Base-by-base conservation (phyloP, 768 basidiomycete species). In the Hirschioporus abietinus region DNA sequence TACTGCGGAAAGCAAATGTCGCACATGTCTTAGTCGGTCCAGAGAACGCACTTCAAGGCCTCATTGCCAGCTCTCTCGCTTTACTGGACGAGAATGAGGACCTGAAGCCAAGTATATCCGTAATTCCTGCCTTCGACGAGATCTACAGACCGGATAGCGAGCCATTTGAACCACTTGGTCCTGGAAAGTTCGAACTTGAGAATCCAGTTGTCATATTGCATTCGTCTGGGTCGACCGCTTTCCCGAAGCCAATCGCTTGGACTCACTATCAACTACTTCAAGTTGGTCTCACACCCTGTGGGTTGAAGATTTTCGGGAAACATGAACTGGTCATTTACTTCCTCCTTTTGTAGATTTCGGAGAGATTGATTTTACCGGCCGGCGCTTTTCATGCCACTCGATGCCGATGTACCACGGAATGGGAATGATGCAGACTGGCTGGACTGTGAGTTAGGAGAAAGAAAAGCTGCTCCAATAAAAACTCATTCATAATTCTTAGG, bases 211-310 rank as follows among this genome's bases (percentile, higher is more conserved):
- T 30, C 30, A 30, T 30, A 30, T 30, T 30, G 30, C 30, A 30
- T 30, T 30, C 30, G 4, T 59, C 58, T 9, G 75, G 76, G 10
- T 75, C 76, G 3, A 74, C 75, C 9, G 69, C 73, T 0, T 73
- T 75, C 64, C 74, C 75, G 7, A 77, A 76, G 66, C 71, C 74
- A 1, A 71, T 75, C 30, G 64, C 66, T 6, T 42, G 69, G 58
- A 68, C 68, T 9, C 65, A 73, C 58, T 59, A 27, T 20, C 35
- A n/a, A 9, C 9, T 65, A 30, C 8, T 30, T 8, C 30, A 30
- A 2, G 30, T 30, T 30, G 30, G 30, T 8, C 30, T 30, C 8
- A 30, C 57, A 3, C 30, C 30, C 2, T 30, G 30, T 30, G 30
- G 8, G 30, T 30, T 8, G 42, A 73, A 34, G 58, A 67, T 8